Evolutionary conservation across 2,329 filamentous ascomycete genomes (phyloP).

Genomic region (Colletotrichum nymphaeae): DNA sequence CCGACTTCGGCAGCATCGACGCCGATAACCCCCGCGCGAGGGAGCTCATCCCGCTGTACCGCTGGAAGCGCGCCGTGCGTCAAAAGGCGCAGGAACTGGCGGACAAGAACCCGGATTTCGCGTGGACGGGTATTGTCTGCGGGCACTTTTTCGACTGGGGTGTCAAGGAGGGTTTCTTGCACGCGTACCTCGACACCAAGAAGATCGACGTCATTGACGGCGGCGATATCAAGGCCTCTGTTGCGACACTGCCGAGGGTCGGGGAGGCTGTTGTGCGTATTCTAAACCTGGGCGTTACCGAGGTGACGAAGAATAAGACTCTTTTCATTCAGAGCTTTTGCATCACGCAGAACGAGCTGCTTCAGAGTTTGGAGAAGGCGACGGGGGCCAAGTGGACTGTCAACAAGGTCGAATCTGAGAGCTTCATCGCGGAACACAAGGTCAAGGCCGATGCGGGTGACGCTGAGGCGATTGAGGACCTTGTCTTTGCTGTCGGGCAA

Average conservation of each 20-base stretch:
- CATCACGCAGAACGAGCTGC: conserved; percentile 49
- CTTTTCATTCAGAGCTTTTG: conserved; percentile 55
- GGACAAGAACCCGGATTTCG: conserved; percentile 40
- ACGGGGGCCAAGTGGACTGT: conserved; percentile 45
- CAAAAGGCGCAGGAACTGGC: conserved; percentile 44
- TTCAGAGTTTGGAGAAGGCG: conserved; percentile 47
- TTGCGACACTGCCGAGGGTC: conserved; percentile 48
- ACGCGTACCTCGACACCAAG: conserved; percentile 45
- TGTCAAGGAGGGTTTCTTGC: conserved; percentile 47
- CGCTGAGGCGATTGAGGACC: conserved; percentile 53
- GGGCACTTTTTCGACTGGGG: conserved; percentile 58
- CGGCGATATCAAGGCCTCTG: conserved; percentile 46
- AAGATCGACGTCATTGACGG: conserved; percentile 49
- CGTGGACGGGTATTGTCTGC: conserved; percentile 51
- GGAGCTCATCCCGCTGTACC: conserved; percentile 50
- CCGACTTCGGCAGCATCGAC: conserved; percentile 55
- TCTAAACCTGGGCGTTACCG: conserved; percentile 39
- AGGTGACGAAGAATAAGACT: conserved; percentile 46
- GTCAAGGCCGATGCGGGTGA: conserved; percentile 51
- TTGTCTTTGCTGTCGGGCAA: conserved; percentile 61
- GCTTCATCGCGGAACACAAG: conserved; percentile 52
- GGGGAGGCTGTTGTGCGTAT: conserved; percentile 48
- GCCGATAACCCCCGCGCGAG: conserved; percentile 46
- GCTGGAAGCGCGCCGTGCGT: conserved; percentile 48
- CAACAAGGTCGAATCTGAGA: conserved; percentile 48